Evolutionary conservation across 2,329 filamentous ascomycete species (phyloP).

Genomic region (Xylaria multiplex): DNA sequence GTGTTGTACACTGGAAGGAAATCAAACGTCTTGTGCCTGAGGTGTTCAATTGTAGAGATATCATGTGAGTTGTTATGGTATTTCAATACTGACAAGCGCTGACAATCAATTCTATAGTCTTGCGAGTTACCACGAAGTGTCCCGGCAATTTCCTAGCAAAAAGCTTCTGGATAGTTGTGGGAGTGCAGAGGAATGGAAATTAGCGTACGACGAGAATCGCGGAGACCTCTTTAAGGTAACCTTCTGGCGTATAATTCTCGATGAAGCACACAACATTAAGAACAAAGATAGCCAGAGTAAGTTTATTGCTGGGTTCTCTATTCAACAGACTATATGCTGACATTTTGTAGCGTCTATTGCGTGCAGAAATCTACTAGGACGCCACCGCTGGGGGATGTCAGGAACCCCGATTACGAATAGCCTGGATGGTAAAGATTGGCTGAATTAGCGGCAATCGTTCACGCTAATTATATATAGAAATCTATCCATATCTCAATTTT

Average conservation of each 20-base stretch:
- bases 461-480: conserved; percentile 25
- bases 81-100: not conserved
- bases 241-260: conserved; percentile 33
- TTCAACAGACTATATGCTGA: not conserved
- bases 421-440: conserved; percentile 17
- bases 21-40: not conserved
- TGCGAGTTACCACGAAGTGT: conserved; percentile 27
- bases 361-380: conserved; percentile 17
- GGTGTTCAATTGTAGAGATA: not conserved
- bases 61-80: conserved; percentile 17
- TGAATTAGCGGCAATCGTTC: too few relatives aligned
- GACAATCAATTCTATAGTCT: conserved; percentile 17
- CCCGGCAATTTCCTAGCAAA: conserved; percentile 7
- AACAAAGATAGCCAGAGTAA: conserved; percentile 26
- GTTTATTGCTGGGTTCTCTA: not conserved
- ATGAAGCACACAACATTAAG: conserved; percentile 34
- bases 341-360: conserved; percentile 22
- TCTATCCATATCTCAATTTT: conserved; percentile 31
- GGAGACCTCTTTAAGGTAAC: conserved; percentile 23
- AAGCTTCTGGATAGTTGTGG: not conserved
- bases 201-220: conserved; percentile 4
- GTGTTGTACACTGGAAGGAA: conserved; percentile 17
- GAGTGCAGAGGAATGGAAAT: not conserved
- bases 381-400: conserved; percentile 28
- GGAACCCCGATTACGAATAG: conserved; percentile 34